Evolutionary conservation across 2,329 filamentous ascomycete species (phyloP), one percentile per base, ranked within the genome.

Genomic region (Monosporascus sp.): DNA sequence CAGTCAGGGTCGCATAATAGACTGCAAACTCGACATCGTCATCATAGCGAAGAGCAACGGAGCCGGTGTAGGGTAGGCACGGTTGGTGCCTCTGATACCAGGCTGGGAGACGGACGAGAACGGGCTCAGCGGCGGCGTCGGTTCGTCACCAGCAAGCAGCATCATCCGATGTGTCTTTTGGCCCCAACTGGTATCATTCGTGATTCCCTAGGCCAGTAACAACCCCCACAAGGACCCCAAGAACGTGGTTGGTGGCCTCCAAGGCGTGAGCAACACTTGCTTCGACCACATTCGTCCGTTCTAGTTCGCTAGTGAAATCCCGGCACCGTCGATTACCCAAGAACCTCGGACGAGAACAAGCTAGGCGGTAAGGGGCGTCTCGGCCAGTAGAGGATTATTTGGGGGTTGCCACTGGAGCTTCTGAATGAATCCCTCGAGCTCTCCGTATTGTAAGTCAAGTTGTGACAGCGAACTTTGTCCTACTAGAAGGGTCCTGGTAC

Each of bases 281-380:
- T 17, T 49, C 14, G 11, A 26, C 44, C 19, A 37, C 3, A 17
- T 41, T 58, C 49, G 41, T 53, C 60, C 16, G 57, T 59, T 20
- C 59, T 62, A 26, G 55, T 64, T 24, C 66, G 2, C 37, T 16
- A 52, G 41, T 7, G 22, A 26, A 1, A 2, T 11, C 2, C 19
- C 31, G 76, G 73, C 7, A 76, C 80, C 17, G 55, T 81, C 35
- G 80, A 79, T 50, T 84, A 84, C 63, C 78, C 79, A n/a, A 77
- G 79, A 3, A 75, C 78, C 5, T 80, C 78, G 0, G 74, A 79
- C 0, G 79, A 81, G 66, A 78, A 79, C 4, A 84, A 84, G 72
- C 58, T 79, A 63, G 73, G 70, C 7, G 79, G 78, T n/a, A 71
- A 80, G 71, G 72, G 81, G 63, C 72, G 76, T 41, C 72, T 82